Evolutionary conservation across 1,139 yeast species (phyloP).

Genomic region (Diutina rugosa): DNA sequence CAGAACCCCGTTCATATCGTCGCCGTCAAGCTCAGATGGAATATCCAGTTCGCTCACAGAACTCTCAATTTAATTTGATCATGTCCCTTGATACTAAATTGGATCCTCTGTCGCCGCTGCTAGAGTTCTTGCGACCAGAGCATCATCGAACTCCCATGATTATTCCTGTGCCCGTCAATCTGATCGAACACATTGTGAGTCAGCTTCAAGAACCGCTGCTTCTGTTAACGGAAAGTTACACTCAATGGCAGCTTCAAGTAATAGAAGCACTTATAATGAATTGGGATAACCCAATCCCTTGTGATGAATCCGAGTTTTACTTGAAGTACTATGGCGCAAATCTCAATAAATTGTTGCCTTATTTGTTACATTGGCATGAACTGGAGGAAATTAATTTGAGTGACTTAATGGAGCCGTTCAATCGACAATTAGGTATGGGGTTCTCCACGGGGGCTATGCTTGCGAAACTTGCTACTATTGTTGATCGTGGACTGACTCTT

Average conservation of each 20-base stretch:
- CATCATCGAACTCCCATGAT: conserved; percentile 17
- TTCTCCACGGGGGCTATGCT: conserved; percentile 1
- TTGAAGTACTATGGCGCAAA: neutral
- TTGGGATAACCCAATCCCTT: conserved; percentile 11
- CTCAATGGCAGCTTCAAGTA: conserved; percentile 20
- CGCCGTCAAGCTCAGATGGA: neutral
- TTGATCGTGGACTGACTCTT: neutral
- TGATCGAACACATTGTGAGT: conserved; percentile 22
- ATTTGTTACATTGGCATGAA: neutral
- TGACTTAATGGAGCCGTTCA: neutral
- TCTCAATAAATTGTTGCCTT: neutral
- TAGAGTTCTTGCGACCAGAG: conserved; percentile 18
- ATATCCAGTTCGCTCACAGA: neutral
- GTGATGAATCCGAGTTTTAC: neutral
- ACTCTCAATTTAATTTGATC: conserved; percentile 24
- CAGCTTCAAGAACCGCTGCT: conserved; percentile 15
- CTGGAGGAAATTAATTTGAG: neutral
- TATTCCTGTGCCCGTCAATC: conserved; percentile 25
- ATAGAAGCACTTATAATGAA: conserved; percentile 15
- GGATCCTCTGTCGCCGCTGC: conserved; percentile 28
- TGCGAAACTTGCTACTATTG: neutral
- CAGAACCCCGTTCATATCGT: neutral
- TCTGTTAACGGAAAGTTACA: conserved; percentile 9
- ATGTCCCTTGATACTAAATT: conserved; percentile 48
- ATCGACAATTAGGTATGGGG: neutral